These are phyloP conservation scores for Gossypium gossypioides DNA, from an alignment of 441 rosid genomes.

Conservation along the genomic window DNA sequence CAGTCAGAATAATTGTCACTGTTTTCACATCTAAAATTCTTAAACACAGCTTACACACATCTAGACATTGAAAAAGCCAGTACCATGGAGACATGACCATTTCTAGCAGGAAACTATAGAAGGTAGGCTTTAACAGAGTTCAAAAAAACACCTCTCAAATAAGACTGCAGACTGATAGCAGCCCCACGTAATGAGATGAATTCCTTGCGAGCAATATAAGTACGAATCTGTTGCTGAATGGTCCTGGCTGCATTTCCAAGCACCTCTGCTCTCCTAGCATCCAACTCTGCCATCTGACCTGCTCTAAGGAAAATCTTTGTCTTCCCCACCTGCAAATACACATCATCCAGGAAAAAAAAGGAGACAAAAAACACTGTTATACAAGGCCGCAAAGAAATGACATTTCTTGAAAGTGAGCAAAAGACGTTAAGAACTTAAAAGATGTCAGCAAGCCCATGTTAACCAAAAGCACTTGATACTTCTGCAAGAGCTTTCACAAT, in stretches of 20 bases:
- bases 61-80: not conserved
- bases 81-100: not conserved
- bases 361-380: not conserved
- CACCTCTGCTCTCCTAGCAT: conserved; percentile 97
- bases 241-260: conserved; percentile 97
- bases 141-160: conserved; percentile 65
- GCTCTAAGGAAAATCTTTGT: conserved; percentile 92
- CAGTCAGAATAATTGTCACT: not conserved
- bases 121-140: not conserved
- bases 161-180: conserved; percentile 71
- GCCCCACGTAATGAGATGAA: conserved; percentile 72
- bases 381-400: not conserved
- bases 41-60: not conserved
- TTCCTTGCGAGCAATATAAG: conserved; percentile 81
- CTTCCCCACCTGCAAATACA: conserved; percentile 72
- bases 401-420: not conserved
- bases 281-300: conserved; percentile 99
- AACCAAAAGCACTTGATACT: conserved; percentile 4
- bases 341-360: not conserved
- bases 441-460: not conserved
- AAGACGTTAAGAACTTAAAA: conserved; percentile 3
- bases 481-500: not conserved
- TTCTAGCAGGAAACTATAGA: conserved; percentile 6
- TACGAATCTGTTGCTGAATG: conserved; percentile 80
- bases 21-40: not conserved